Conservation (phyloP, 257 asterid species). For the Ophiorrhiza pumila region DNA sequence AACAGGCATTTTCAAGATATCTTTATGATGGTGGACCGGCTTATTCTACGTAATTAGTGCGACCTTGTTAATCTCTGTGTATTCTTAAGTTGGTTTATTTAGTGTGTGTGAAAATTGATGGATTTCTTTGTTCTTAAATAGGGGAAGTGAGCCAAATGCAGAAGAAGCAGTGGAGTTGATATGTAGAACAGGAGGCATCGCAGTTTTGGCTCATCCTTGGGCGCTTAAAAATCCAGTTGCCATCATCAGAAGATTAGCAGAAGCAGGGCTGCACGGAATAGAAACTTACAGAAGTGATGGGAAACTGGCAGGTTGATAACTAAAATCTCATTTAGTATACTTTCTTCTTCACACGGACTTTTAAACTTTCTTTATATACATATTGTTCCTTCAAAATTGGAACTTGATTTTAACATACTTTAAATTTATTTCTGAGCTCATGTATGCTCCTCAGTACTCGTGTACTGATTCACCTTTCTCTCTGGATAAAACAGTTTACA, state of each 20-base stretch:
- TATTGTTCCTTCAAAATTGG: background rate
- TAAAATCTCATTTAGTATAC: background rate
- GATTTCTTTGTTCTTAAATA: conserved; percentile 23
- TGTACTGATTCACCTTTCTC: conserved; percentile 6
- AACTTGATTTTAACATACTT: background rate
- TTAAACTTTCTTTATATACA: background rate
- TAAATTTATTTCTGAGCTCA: background rate
- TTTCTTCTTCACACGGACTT: background rate
- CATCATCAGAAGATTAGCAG: conserved; percentile 67
- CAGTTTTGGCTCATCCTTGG: conserved; percentile 99
- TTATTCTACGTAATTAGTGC: conserved; percentile 68
- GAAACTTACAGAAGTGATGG: conserved; percentile 94
- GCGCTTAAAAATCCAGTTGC: conserved; percentile 74
- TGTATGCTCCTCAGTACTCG: background rate
- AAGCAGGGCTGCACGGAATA: conserved; percentile 81
- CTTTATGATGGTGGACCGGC: conserved; percentile 99
- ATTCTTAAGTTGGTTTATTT: background rate
- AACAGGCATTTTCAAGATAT: conserved; percentile 80
- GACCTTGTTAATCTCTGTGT: conserved; percentile 12
- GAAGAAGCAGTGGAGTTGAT: conserved; percentile 79
- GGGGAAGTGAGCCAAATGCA: conserved; percentile 90
- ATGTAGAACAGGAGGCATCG: conserved; percentile 85
- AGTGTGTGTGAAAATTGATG: conserved; percentile 11
- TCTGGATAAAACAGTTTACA: conserved; percentile 51
- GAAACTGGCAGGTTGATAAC: conserved; percentile 65